Evolutionary conservation across 1,284 basidiomycete genomes (phyloP).

Genomic region (Tausonia pullulans): DNA sequence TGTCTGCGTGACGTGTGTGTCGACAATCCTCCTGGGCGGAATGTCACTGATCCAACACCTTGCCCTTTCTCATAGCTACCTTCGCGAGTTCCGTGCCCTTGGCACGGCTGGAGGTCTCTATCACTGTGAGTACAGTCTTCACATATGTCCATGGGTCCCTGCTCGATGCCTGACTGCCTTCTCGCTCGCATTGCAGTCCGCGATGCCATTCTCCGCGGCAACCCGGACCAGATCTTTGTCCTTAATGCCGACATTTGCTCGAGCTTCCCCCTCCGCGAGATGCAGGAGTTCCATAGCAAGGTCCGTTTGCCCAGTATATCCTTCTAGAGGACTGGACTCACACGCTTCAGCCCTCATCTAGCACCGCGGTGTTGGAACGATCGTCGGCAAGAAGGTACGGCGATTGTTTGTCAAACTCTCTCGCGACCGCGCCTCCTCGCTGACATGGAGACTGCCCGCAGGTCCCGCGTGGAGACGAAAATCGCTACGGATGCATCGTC

Average conservation of each 20-base stretch:
- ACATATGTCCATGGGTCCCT: background rate
- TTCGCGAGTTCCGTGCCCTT: constrained; percentile 40
- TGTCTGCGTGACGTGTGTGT: too few relatives aligned
- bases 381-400: constrained; percentile 38
- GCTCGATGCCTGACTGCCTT: background rate
- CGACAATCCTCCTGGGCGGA: too few relatives aligned
- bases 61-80: constrained; percentile 29
- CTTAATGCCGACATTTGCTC: constrained; percentile 44
- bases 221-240: constrained; percentile 40
- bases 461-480: constrained; percentile 36
- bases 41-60: too few relatives aligned
- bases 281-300: constrained; percentile 35
- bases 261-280: constrained; percentile 36
- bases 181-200: constrained; percentile 29
- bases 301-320: too few relatives aligned
- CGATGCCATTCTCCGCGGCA: constrained; percentile 39
- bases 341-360: constrained; percentile 15
- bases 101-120: constrained; percentile 41
- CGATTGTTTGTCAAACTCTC: background rate
- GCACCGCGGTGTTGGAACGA: constrained; percentile 41
- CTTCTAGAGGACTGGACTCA: too few relatives aligned
- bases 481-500: constrained; percentile 41
- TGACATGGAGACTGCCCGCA: background rate
- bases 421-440: background rate
- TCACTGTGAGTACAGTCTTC: constrained; percentile 25